Evolutionary conservation across 371 early-diverging fungal genomes (phyloP).

Genomic region (Zychaea mexicana): DNA sequence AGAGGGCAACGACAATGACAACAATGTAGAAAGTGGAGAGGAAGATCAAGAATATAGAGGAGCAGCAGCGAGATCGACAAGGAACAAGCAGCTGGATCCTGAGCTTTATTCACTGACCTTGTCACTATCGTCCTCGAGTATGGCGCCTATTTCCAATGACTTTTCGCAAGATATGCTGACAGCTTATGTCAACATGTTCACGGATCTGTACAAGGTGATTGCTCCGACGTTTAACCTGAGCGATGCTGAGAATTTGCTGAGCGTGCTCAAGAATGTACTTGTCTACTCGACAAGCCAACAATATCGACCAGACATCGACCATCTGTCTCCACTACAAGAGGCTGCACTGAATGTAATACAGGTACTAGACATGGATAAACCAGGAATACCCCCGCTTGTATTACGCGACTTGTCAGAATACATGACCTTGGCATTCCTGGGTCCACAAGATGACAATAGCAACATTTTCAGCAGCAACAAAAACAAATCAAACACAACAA

Average conservation of each 20-base stretch:
- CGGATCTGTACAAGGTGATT: slow-evolving; percentile 65
- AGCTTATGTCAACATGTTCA: slow-evolving; percentile 65
- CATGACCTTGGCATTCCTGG: slow-evolving; percentile 55
- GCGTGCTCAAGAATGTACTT: slow-evolving; percentile 58
- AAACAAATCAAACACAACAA: slow-evolving; percentile 34
- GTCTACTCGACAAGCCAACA: slow-evolving; percentile 58
- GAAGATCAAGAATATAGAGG: background rate
- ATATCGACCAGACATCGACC: slow-evolving; percentile 57
- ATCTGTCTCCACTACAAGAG: slow-evolving; percentile 60
- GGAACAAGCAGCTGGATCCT: slow-evolving; percentile 21
- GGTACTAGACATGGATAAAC: slow-evolving; percentile 39
- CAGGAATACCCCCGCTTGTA: slow-evolving; percentile 47
- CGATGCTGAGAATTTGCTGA: slow-evolving; percentile 59
- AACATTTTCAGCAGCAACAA: slow-evolving; percentile 27
- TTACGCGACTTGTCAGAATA: slow-evolving; percentile 52
- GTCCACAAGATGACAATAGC: slow-evolving; percentile 28
- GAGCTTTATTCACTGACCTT: slow-evolving; percentile 38
- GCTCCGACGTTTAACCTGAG: slow-evolving; percentile 44
- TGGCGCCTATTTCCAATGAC: slow-evolving; percentile 36
- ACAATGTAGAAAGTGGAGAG: background rate
- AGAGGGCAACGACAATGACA: background rate
- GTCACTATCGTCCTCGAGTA: slow-evolving; percentile 37
- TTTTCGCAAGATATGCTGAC: slow-evolving; percentile 84
- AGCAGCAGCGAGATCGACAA: slow-evolving; percentile 3
- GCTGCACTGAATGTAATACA: slow-evolving; percentile 56